Evolutionary conservation across 1,139 yeast species (phyloP), one percentile per base, ranked within the genome.

Genomic region (Citeromyces hawaiiensis): DNA sequence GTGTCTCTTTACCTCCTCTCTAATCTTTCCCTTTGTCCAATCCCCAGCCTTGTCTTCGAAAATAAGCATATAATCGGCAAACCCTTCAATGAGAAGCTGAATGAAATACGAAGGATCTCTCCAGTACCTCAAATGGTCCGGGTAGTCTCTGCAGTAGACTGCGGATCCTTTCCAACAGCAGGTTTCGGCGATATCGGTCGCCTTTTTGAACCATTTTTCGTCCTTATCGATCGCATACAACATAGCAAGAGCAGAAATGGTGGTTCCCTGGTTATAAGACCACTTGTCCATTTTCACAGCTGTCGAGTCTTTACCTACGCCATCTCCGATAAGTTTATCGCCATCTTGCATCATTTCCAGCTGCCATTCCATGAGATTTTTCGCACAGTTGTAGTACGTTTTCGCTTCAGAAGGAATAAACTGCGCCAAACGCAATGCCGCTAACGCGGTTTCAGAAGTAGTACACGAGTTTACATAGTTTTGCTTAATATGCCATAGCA

Each of bases 221-320:
- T 77, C 76, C 29, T 63, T 56, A 16, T 83, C 79, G 44, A 64
- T 60, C 43, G 61, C 63, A 50, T 69, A 78, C 46, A 80, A 58
- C 48, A 68, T 61, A 8, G 72, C 55, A 4, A 75, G 66, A 1
- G 78, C 73, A 8, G 80, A 70, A 36, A 79, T 51, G 0, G 85
- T 73, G 4, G 81, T 69, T 14, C 88, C 87, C 23, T 75, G 68
- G 56, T 79, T 79, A 55, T 80, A 80, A n/a, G 82, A 68, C 76
- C 80, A 76, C 55, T 79, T 78, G 45, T 68, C 67, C 18, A 63
- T 62, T 47, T 75, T 70, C 6, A 67, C 60, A 19, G 60, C 56
- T 25, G 64, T 66, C 18, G 65, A 61, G 36, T 69, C 68, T 41
- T 63, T 63, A 39, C 72, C 78, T 38, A 76, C 63, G 37, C 87